A percentile compares a stretch with the other conserved stretches of the same genome.
Evolutionary conservation across 2,329 filamentous ascomycete genomes (phyloP).

Genomic region (Hypoxylon sp.): DNA sequence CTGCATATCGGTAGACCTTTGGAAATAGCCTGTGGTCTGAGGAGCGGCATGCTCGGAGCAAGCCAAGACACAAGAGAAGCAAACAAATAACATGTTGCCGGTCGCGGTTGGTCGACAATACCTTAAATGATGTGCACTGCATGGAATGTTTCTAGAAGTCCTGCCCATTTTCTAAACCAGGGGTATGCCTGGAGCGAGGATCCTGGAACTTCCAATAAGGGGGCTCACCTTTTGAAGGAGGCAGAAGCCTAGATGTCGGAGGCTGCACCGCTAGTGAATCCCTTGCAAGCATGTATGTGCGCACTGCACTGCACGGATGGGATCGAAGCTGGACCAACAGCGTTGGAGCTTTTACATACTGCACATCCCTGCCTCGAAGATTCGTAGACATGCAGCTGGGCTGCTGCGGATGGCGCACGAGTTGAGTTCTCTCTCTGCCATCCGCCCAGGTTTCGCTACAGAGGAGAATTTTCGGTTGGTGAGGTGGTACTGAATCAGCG

Average conservation of each 20-base stretch:
- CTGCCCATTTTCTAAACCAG: conserved; percentile 40
- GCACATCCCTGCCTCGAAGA: conserved; percentile 26
- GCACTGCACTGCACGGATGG: conserved; percentile 26
- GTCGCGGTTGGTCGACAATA: conserved; percentile 31
- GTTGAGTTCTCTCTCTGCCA: conserved; percentile 16
- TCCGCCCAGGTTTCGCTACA: conserved; percentile 31
- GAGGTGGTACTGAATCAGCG: conserved; percentile 22
- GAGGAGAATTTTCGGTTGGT: conserved; percentile 41
- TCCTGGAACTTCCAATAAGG: conserved; percentile 25
- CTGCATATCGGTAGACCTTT: conserved; percentile 37
- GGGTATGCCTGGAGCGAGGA: conserved; percentile 36
- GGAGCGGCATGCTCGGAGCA: conserved; percentile 20
- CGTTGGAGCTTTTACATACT: conserved; percentile 18
- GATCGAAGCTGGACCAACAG: conserved; percentile 34
- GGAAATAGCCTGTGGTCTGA: conserved; percentile 36
- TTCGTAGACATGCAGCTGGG: conserved; percentile 33
- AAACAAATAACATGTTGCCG: conserved; percentile 29
- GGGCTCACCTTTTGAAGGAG: conserved; percentile 15
- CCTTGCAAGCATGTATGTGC: conserved; percentile 18
- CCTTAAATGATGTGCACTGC: conserved; percentile 46
- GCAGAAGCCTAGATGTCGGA: conserved; percentile 26
- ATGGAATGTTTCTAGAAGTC: conserved; percentile 53
- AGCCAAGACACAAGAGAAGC: conserved; percentile 31
- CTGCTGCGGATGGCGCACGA: conserved; percentile 34
- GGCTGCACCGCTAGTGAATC: conserved; percentile 22